Evolutionary conservation across 2,329 filamentous ascomycete species (phyloP).

Genomic region (Xylaria sp.): DNA sequence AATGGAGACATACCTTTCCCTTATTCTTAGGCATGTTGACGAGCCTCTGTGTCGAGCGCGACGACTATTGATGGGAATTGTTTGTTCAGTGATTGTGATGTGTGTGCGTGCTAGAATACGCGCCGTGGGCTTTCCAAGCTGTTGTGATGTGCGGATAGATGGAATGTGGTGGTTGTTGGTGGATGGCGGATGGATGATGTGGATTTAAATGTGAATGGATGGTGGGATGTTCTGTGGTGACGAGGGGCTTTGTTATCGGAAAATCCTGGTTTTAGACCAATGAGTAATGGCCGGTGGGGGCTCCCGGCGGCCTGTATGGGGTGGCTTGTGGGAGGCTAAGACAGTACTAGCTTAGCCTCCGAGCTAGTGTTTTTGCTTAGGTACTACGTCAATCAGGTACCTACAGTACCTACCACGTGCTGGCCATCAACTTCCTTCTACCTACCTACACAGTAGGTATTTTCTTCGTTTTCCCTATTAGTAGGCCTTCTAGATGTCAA

Average conservation of each 20-base stretch:
- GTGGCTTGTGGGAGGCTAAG: background rate
- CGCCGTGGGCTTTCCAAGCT: background rate
- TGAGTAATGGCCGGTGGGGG: constrained; percentile 37
- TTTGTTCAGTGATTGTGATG: background rate
- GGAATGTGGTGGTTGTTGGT: constrained; percentile 18
- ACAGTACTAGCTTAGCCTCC: background rate
- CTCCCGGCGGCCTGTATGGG: background rate
- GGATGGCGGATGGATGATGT: constrained; percentile 29
- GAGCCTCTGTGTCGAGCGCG: constrained; percentile 25
- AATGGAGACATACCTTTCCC: constrained; percentile 80
- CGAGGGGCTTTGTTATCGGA: constrained; percentile 45
- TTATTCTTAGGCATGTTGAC: constrained; percentile 96
- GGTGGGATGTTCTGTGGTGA: constrained; percentile 42
- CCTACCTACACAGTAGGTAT: no score
- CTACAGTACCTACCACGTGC: no score
- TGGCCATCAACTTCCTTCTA: no score
- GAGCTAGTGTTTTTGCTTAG: background rate
- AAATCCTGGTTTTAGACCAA: constrained; percentile 27
- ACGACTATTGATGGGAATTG: constrained; percentile 29
- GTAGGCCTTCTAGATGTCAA: no score
- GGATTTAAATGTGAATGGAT: constrained; percentile 35
- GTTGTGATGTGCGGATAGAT: constrained; percentile 6
- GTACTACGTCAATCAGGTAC: no score
- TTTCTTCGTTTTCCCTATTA: no score
- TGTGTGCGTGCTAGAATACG: background rate